Evolutionary conservation across 345 rosid species (phyloP).

Genomic region (Melaleuca quinquenervia): DNA sequence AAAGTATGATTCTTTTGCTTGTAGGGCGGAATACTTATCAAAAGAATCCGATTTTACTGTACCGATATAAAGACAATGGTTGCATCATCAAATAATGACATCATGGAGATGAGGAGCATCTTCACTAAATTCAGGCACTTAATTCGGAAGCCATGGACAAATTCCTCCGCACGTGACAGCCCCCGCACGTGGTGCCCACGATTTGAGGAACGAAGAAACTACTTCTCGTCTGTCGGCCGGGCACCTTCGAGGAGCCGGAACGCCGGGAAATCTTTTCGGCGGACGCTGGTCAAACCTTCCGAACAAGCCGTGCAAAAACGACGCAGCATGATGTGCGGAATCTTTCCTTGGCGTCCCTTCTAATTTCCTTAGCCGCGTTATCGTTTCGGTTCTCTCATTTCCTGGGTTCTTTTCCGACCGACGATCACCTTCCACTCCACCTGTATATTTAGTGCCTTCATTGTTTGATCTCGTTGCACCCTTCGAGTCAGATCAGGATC

Average conservation of each 20-base stretch:
- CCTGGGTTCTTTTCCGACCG: background rate
- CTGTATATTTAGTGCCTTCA: background rate
- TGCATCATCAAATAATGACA: too few relatives aligned
- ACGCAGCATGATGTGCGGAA: background rate
- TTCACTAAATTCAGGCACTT: background rate
- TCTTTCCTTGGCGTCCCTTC: background rate
- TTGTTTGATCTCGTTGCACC: background rate
- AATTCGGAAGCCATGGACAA: background rate
- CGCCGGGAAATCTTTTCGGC: background rate
- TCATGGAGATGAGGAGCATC: too few relatives aligned
- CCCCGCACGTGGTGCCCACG: background rate
- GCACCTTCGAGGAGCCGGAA: background rate
- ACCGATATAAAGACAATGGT: too few relatives aligned
- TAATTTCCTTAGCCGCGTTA: background rate
- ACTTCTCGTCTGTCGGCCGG: background rate
- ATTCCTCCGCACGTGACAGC: background rate
- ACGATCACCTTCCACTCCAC: background rate
- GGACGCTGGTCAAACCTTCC: background rate
- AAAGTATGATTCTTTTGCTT: too few relatives aligned
- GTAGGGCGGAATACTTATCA: too few relatives aligned
- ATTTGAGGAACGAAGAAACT: background rate
- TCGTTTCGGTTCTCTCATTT: background rate
- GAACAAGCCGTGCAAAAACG: background rate
- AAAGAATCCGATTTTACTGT: too few relatives aligned
- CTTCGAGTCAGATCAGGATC: background rate